Evolutionary conservation across 2,329 filamentous ascomycete species (phyloP), one percentile per base, ranked within the genome.

Genomic region (Phaeoacremonium minimum): DNA sequence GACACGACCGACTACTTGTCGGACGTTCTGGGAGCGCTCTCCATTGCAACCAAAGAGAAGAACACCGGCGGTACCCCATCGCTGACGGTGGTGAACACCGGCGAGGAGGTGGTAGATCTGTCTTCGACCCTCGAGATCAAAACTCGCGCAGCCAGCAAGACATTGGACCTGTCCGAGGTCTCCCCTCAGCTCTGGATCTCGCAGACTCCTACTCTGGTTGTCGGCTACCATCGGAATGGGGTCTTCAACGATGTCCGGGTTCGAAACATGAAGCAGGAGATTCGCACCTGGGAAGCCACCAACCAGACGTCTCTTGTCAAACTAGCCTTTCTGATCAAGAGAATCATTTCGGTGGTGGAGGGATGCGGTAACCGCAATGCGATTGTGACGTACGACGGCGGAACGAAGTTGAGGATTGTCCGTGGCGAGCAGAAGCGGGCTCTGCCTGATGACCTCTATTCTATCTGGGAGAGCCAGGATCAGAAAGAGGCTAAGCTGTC

Each of bases 191-290:
- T 71, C 16, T 72, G 66, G 66, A 43, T 57, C 13, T 69, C 63
- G 5, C 66, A 71, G 49, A 71, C 67, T 1, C 59, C 61, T 1
- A 66, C 64, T 28, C 62, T 71, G 20, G 63, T 71, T n/a, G 57
- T 60, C 18, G 66, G 64, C 2, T 66, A 67, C 42, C 63, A 71
- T 42, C 30, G 44, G 4, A 37, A 40, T 3, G 66, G 66, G 20
- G 14, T 36, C 2, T 71, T 71, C 41, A 13, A 38, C 7, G 19
- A 29, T 13, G 50, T 56, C 28, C 20, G 45, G 35, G 61, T 66
- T 3, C 53, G 67, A 48, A 50, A 67, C 43, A 51, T 68, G 11
- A 32, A 45, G 4, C 19, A 15, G 15, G 39, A 53, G 6, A 47
- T 67, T 20, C 40, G 42, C 16, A 38, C 13, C 16, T 69, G 64